Evolutionary conservation across 148 eudicot species (phyloP).

Genomic region (Suaeda aralocaspica): DNA sequence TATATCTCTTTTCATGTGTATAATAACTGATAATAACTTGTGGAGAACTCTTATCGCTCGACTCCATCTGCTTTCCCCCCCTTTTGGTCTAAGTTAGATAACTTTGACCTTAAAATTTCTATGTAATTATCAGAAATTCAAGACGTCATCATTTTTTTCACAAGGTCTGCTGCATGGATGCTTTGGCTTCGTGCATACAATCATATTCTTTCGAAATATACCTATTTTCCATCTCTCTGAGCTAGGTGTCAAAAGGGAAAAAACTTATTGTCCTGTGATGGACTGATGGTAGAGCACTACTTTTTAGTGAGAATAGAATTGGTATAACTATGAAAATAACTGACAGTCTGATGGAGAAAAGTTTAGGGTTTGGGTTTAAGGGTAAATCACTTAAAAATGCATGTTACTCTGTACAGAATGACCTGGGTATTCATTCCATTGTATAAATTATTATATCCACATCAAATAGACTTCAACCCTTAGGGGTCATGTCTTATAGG

Average conservation of each 20-base stretch:
- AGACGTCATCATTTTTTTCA: too few relatives aligned
- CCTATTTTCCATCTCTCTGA: neutral
- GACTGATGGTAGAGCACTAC: neutral
- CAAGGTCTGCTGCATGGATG: neutral
- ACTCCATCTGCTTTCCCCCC: too few relatives aligned
- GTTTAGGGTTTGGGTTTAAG: too few relatives aligned
- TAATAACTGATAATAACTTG: neutral
- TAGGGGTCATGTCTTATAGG: neutral
- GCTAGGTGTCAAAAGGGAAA: neutral
- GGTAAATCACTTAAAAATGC: neutral
- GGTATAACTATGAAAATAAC: neutral
- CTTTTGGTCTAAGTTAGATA: too few relatives aligned
- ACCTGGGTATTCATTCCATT: neutral
- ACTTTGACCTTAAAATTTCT: too few relatives aligned
- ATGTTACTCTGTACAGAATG: neutral
- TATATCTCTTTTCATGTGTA: neutral
- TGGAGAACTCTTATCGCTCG: too few relatives aligned
- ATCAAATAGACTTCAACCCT: neutral
- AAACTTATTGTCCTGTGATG: neutral
- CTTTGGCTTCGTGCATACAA: neutral
- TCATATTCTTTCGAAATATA: neutral
- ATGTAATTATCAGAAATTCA: too few relatives aligned
- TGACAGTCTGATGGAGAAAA: neutral
- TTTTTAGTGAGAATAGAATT: neutral
- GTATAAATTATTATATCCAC: neutral